phyloP scores from a whole-genome alignment of 371 early-diverging fungal genomes.

The Amoeboaphelidium occidentale region DNA sequence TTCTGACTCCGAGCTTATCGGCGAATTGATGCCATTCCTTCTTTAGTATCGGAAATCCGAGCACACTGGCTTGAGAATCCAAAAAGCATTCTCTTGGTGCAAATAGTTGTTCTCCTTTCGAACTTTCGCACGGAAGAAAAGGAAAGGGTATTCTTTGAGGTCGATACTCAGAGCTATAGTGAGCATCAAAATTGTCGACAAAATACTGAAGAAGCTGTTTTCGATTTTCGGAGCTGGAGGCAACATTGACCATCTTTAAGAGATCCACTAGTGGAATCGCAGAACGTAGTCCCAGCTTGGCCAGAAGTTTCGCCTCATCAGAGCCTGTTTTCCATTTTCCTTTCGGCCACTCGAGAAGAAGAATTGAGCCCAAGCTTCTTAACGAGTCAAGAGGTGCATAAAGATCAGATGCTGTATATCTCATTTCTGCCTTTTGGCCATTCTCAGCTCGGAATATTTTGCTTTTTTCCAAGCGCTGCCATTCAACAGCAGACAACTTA shows the following conservation, averaged over 20 bases:
- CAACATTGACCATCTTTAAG: constrained; percentile 22
- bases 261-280: constrained; percentile 27
- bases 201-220: constrained; percentile 33
- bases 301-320: constrained; percentile 30
- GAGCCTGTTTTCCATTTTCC: constrained; percentile 16
- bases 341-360: constrained; percentile 39
- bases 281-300: constrained; percentile 29
- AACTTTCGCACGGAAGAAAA: constrained; percentile 4
- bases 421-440: constrained; percentile 8
- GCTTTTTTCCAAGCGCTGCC: constrained; percentile 30
- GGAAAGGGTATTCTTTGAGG: background rate
- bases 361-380: constrained; percentile 29
- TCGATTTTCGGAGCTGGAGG: constrained; percentile 14
- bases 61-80: constrained; percentile 26
- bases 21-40: constrained; percentile 23
- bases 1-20: constrained; percentile 37
- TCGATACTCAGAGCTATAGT: constrained; percentile 14
- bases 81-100: constrained; percentile 32
- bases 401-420: constrained; percentile 41
- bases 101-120: constrained; percentile 9
- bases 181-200: constrained; percentile 32
- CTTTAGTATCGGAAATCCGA: constrained; percentile 39
- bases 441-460: constrained; percentile 30
- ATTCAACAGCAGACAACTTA: constrained; percentile 32
- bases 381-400: constrained; percentile 38